Base-by-base conservation (phyloP, 108 stramenopile genomes). In the Discostella pseudostelligera region DNA sequence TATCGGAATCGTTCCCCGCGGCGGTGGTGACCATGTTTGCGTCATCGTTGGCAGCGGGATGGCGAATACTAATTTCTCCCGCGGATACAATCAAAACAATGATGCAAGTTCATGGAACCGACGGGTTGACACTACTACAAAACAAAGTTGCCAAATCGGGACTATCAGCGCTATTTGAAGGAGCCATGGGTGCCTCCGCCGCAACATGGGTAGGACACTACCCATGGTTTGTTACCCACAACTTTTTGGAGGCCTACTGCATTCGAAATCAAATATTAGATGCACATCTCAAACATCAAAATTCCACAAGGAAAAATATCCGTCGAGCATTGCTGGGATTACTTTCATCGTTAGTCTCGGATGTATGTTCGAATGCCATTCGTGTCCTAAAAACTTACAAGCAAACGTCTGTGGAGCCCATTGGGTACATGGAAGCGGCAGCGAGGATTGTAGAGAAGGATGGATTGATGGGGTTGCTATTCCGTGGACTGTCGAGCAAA, bases 351-450 rank as follows among this genome's bases (percentile, higher is more conserved):
- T 72, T 78, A 17, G 85, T 89, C 13, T 85, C 82, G 11, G 91
- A 95, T 73, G 83, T 89, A 8, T 67, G 78, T 56, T 83, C 83
- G 69, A 96, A 96, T 78, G 83, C 81, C 28, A 87, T 96, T 49
- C 86, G 95, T 21, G 93, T 96, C 16, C 67, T 96, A 35, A 96
- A 96, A 77, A 89, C 89, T 1, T 91, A 89, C 72, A 90, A 90
- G 70, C 95, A 96, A 68, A 87, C 92, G n/a, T 78, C 80, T 39
- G 61, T 69, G 9, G 88, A 88, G 60, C 78, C 84, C 8, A 73
- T 87, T 22, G 68, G 85, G 4, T 90, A 90, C 69, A 24, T 69
- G 29, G 73, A 87, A 67, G 91, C 77, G 44, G 65, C 74, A 17
- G 48, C 37, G 20, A 51, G 60, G 47, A 70, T 75, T 8, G 68